These are phyloP conservation scores for Podospora pseudocomata DNA, from an alignment of 495 filamentous ascomycete species.

Conservation along the genomic window DNA sequence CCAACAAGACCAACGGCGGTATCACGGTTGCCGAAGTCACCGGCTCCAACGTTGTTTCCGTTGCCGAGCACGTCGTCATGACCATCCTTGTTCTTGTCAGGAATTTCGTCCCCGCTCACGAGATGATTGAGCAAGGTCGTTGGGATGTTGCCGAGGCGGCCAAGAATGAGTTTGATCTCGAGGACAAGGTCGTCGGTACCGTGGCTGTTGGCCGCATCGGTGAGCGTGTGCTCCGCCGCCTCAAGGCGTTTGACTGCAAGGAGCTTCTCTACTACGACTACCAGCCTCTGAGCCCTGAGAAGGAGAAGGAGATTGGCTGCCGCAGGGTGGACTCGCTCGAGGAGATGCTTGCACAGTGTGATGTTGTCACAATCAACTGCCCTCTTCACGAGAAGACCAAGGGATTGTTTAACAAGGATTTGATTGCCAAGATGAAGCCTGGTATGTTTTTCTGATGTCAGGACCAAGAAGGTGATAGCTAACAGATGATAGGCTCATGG, in stretches of 20 bases:
- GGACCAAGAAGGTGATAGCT: conserved; percentile 10
- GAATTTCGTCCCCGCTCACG: conserved; percentile 97
- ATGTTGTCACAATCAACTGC: conserved; percentile 99
- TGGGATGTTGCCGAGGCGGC: conserved; percentile 95
- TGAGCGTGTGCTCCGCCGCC: conserved; percentile 91
- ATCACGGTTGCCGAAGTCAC: conserved; percentile 97
- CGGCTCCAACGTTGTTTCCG: conserved; percentile 86
- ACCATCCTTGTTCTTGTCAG: conserved; percentile 94
- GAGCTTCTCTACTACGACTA: conserved; percentile 99
- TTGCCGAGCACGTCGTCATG: conserved; percentile 96
- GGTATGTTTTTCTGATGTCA: conserved; percentile 46
- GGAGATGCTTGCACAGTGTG: conserved; percentile 93
- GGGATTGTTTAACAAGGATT: conserved; percentile 98
- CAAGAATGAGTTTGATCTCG: conserved; percentile 96
- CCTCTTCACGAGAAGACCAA: conserved; percentile 96
- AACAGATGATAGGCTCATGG: conserved; percentile 63
- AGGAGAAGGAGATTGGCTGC: conserved; percentile 95
- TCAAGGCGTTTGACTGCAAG: conserved; percentile 98
- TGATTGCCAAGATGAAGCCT: conserved; percentile 99
- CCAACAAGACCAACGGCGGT: conserved; percentile 97
- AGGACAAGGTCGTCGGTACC: conserved; percentile 96
- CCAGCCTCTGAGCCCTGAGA: conserved; percentile 81
- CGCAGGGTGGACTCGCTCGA: conserved; percentile 81
- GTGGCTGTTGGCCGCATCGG: conserved; percentile 97
- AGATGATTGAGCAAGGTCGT: conserved; percentile 80